A percentile compares a stretch with the other conserved stretches of the same genome.
These are phyloP conservation scores for Knoxdaviesia proteae DNA, from an alignment of 2,329 filamentous ascomycete genomes.

Conservation along the genomic window DNA sequence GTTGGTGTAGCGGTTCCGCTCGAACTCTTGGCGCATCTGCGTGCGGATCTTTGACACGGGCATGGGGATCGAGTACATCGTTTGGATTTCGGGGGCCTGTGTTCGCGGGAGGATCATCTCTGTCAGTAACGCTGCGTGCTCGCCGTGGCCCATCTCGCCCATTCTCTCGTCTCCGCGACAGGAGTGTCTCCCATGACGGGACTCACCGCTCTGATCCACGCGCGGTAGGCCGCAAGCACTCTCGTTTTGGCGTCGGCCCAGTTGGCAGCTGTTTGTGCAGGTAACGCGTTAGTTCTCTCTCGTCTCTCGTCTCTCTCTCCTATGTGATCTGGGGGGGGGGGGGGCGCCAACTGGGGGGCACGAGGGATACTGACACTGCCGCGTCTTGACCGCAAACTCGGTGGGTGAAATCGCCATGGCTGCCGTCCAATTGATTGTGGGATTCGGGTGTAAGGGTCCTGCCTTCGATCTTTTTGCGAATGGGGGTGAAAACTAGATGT, in stretches of 20 bases:
- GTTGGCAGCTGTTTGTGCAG: conserved; percentile 45
- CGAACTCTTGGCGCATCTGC: conserved; percentile 90
- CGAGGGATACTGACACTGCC: conserved; percentile 41
- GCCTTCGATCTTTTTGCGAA: no score
- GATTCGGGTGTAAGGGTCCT: no score
- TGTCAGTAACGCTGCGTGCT: no score
- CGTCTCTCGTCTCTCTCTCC: no score
- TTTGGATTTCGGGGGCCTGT: conserved; percentile 89
- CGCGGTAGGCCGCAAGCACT: conserved; percentile 75
- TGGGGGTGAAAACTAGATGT: no score
- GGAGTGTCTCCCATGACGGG: no score
- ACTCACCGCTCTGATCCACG: conserved; percentile 92
- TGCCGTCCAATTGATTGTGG: no score
- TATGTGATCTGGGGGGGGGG: no score
- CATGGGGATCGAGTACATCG: conserved; percentile 85
- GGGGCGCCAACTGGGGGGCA: background rate
- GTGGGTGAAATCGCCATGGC: conserved; percentile 79
- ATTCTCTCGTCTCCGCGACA: no score
- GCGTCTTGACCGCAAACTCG: conserved; percentile 65
- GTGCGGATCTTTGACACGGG: conserved; percentile 76
- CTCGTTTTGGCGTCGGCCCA: conserved; percentile 74
- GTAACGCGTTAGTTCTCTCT: no score
- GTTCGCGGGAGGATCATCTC: background rate
- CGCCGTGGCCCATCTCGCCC: no score
- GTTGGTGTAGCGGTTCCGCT: conserved; percentile 81